Evolutionary conservation across 495 filamentous ascomycete genomes (phyloP).

Genomic region (Penicillium bovifimosum): DNA sequence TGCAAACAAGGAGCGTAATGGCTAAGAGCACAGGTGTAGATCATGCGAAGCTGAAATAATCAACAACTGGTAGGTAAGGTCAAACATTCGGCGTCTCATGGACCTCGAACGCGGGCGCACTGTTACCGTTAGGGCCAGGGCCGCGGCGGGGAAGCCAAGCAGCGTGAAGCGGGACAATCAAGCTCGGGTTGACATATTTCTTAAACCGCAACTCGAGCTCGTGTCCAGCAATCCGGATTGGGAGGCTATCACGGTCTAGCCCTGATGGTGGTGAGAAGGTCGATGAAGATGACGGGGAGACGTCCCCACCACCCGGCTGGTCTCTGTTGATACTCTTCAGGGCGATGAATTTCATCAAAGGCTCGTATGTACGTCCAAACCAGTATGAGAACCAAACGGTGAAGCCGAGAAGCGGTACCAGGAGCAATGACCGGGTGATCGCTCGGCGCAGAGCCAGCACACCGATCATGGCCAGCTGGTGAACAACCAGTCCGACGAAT

Average conservation of each 20-base stretch:
- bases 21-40: neutral
- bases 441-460: conserved; percentile 70
- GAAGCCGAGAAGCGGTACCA: conserved; percentile 67
- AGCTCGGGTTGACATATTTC: conserved; percentile 44
- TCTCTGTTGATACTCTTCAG: conserved; percentile 71
- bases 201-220: conserved; percentile 38
- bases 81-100: conserved; percentile 18
- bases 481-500: conserved; percentile 75
- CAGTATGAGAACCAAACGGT: conserved; percentile 83
- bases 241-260: conserved; percentile 42
- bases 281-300: conserved; percentile 34
- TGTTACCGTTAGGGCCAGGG: conserved; percentile 13
- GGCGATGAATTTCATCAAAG: conserved; percentile 86
- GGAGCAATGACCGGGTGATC: conserved; percentile 61
- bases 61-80: neutral
- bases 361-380: conserved; percentile 70
- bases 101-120: conserved; percentile 10
- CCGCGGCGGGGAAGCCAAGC: conserved; percentile 40
- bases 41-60: neutral
- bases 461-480: conserved; percentile 87
- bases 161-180: conserved; percentile 40
- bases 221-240: conserved; percentile 35
- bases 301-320: conserved; percentile 27
- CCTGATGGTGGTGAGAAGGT: conserved; percentile 39
- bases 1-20: neutral